Base-by-base conservation (phyloP, 1,284 basidiomycete species). In the Heterobasidion annosum region DNA sequence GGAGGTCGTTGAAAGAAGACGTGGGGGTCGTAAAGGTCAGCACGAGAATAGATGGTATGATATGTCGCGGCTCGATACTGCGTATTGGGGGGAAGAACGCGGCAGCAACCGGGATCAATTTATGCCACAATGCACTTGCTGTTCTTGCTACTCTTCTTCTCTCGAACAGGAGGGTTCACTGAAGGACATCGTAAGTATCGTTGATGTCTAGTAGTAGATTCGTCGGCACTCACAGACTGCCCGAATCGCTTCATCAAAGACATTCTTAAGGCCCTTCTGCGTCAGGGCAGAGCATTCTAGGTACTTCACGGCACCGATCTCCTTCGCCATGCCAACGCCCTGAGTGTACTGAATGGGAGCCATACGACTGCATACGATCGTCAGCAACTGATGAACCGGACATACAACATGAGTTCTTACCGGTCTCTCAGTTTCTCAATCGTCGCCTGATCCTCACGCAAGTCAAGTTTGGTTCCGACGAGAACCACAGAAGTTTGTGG, bases 261-360 rank as follows among this genome's bases (percentile, higher is more conserved):
- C 94, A 48, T 87, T 93, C 83, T 97, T 97, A 64, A 98, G 73
- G 19, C 93, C 95, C 73, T 98, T 96, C 77, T 99, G 97, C 48
- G 97, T 98, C 64, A 99, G 75, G 45, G 97, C 97, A 32, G 93
- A 97, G 69, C 96, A 98, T 71, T 99, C 96, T 56, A 98, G 74
- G 68, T 98, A 99, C 70, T 94, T 96, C 62, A 96, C 91, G 37
- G 96, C 96, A 42, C 89, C 88, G 61, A 99, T 97, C 64, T 98
- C 94, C 66, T 88, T 88, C 56, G 87, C 84, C 92, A 98, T 94
- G 52, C 83, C 78, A 43, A 92, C 85, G 55, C 93, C 96, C 74
- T 98, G 90, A 51, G 83, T 77, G 68, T 96, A 99, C 60, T 85
- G 80, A 66, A 99, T 97, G 43, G 97, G 96, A 54, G 85, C 82